Evolutionary conservation across 225 moss, liverwort and hornwort genomes (phyloP).

Genomic region (Polytrichum formosum): DNA sequence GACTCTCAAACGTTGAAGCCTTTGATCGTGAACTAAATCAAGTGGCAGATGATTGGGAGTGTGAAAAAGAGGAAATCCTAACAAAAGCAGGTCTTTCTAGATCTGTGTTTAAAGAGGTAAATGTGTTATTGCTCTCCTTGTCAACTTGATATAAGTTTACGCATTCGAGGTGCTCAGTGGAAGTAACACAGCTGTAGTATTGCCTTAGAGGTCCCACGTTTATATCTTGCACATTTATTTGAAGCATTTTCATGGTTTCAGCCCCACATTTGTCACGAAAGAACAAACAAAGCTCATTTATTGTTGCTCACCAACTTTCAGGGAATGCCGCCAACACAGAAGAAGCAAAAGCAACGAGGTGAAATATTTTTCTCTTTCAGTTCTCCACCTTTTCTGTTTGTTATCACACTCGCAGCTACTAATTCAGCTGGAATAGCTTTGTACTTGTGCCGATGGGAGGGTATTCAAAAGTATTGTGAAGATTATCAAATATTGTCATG

Average conservation of each 20-base stretch:
- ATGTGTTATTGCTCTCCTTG: neutral
- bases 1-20: slow-evolving; percentile 1
- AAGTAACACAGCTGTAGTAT: neutral
- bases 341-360: slow-evolving; percentile 10
- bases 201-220: neutral
- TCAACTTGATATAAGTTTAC: slow-evolving; percentile 1
- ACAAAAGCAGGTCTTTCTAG: slow-evolving; percentile 24
- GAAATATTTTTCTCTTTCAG: neutral
- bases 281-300: no score
- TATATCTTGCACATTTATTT: neutral
- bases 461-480: neutral
- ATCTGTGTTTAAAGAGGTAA: slow-evolving; percentile 22
- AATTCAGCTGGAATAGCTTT: no score
- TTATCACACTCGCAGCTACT: no score
- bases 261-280: neutral
- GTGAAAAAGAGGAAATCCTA: slow-evolving; percentile 46
- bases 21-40: slow-evolving; percentile 39
- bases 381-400: neutral
- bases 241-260: neutral
- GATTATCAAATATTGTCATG: neutral
- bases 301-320: neutral
- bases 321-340: neutral
- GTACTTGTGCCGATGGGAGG: neutral
- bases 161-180: neutral
- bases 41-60: slow-evolving; percentile 44